Evolutionary conservation across 352 stramenopile genomes (phyloP).

Genomic region (Globisporangium rhizosaccharum): DNA sequence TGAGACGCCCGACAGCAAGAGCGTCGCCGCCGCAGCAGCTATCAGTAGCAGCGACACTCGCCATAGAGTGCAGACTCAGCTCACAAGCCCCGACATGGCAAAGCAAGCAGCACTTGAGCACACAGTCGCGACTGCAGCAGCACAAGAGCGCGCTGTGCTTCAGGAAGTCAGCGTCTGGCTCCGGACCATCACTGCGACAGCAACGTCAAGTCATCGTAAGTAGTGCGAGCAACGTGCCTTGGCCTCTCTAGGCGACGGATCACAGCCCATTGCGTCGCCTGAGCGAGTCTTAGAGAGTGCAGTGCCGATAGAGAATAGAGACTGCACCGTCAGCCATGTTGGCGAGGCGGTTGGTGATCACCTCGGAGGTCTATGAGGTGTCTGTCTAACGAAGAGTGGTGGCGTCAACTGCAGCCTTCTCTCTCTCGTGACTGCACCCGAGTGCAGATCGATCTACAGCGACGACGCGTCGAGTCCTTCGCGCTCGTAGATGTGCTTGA

Average conservation of each 20-base stretch:
- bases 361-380: too few relatives aligned
- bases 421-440: neutral
- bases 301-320: conserved; percentile 5
- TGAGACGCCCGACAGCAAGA: conserved; percentile 22
- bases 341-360: too few relatives aligned
- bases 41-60: neutral
- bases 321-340: neutral
- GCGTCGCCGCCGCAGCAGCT: neutral
- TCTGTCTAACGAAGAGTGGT: too few relatives aligned
- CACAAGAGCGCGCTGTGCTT: conserved; percentile 73
- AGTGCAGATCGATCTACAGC: conserved; percentile 14
- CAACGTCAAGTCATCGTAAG: neutral
- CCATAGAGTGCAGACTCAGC: neutral
- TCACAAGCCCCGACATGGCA: neutral
- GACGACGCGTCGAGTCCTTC: conserved; percentile 40
- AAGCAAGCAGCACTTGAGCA: conserved; percentile 4
- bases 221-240: too few relatives aligned
- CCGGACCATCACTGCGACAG: conserved; percentile 34
- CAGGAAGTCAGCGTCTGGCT: conserved; percentile 81
- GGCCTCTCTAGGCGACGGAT: too few relatives aligned
- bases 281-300: neutral
- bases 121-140: conserved; percentile 18
- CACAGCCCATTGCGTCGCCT: neutral
- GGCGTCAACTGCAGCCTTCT: neutral
- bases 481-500: conserved; percentile 66